These are phyloP conservation scores for Fusarium sp. DNA, from an alignment of 2,329 filamentous ascomycete species.

Conservation along the genomic window DNA sequence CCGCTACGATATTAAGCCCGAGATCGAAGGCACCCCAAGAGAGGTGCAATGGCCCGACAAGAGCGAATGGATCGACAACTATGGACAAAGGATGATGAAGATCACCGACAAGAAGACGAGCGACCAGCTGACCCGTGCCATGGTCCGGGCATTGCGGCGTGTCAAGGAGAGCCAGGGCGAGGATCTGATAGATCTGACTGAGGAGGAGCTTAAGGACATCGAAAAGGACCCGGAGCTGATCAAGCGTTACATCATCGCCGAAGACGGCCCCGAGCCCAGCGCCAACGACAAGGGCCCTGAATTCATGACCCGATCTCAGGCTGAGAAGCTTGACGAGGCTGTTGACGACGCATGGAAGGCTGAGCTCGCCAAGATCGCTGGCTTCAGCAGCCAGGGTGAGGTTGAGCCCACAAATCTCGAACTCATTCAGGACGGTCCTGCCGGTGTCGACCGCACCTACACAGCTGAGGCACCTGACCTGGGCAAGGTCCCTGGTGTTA, in stretches of 20 bases:
- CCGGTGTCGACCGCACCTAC: slow-evolving; percentile 53
- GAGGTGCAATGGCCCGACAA: slow-evolving; percentile 70
- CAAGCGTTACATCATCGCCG: slow-evolving; percentile 55
- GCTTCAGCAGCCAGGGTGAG: slow-evolving; percentile 50
- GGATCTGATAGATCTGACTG: slow-evolving; percentile 63
- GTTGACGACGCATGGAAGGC: slow-evolving; percentile 55
- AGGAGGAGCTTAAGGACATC: slow-evolving; percentile 61
- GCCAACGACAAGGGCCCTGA: slow-evolving; percentile 46
- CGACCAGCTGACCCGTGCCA: slow-evolving; percentile 58
- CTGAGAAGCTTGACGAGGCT: slow-evolving; percentile 56
- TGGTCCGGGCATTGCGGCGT: slow-evolving; percentile 58
- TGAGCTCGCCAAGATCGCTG: slow-evolving; percentile 55
- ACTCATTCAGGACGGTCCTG: slow-evolving; percentile 56
- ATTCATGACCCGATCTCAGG: slow-evolving; percentile 54
- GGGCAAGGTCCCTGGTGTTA: slow-evolving; percentile 67
- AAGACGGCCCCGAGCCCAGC: slow-evolving; percentile 47
- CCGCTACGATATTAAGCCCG: slow-evolving; percentile 78
- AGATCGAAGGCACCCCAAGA: slow-evolving; percentile 62
- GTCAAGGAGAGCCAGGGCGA: slow-evolving; percentile 59
- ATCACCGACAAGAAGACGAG: slow-evolving; percentile 60
- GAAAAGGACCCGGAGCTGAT: slow-evolving; percentile 58
- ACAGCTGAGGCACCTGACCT: slow-evolving; percentile 64
- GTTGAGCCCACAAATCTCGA: slow-evolving; percentile 54
- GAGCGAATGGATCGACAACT: slow-evolving; percentile 70
- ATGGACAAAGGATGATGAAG: slow-evolving; percentile 62